phyloP scores from a whole-genome alignment of 768 basidiomycete genomes.

The Hebeloma cylindrosporum region DNA sequence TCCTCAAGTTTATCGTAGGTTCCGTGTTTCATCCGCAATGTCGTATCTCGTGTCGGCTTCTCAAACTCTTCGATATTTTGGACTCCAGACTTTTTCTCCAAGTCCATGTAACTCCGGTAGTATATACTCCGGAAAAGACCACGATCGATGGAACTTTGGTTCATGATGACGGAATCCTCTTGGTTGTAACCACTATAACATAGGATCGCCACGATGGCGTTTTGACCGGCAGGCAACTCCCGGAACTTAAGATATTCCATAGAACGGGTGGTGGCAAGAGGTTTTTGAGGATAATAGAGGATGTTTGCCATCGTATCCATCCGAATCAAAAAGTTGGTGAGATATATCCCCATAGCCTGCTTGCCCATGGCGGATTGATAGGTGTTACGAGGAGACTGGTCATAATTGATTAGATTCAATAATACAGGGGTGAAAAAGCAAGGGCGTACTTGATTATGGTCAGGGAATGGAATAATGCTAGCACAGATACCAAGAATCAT shows the following conservation, averaged over 20 bases:
- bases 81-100: conserved; percentile 95
- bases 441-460: conserved; percentile 89
- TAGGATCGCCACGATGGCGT: conserved; percentile 96
- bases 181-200: conserved; percentile 99
- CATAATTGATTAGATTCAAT: conserved; percentile 3
- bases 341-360: conserved; percentile 99
- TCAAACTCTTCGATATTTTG: conserved; percentile 95
- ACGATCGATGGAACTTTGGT: conserved; percentile 97
- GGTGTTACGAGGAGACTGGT: conserved; percentile 99
- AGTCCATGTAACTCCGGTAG: conserved; percentile 97
- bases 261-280: conserved; percentile 95
- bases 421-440: neutral
- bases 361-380: conserved; percentile 99
- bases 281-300: conserved; percentile 98
- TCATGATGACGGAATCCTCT: conserved; percentile 99
- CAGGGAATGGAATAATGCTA: conserved; percentile 99
- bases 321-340: conserved; percentile 97
- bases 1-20: conserved; percentile 98
- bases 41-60: conserved; percentile 90
- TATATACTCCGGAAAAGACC: conserved; percentile 99
- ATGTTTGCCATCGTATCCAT: conserved; percentile 99
- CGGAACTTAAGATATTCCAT: conserved; percentile 99
- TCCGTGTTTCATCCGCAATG: conserved; percentile 95
- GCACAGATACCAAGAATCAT: conserved; percentile 99
- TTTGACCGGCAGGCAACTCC: conserved; percentile 98